Conservation (phyloP, 176 grass and related monocot genomes). For the Olyra latifolia region DNA sequence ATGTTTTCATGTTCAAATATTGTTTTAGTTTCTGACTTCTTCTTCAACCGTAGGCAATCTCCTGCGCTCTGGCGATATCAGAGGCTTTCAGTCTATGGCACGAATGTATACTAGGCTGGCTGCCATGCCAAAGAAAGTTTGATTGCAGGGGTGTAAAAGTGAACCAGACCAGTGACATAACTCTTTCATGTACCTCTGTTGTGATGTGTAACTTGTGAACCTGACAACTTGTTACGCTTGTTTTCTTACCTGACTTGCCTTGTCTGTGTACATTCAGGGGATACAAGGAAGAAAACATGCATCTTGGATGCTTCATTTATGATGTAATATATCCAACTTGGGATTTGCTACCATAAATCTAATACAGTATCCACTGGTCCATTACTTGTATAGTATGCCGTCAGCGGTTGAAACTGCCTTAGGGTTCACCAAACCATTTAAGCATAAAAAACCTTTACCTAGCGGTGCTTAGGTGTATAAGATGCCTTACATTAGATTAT, state of each 20-base stretch:
- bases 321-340: slow-evolving; percentile 12
- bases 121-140: slow-evolving; percentile 76
- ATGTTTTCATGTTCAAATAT: background rate
- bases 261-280: background rate
- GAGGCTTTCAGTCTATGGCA: slow-evolving; percentile 83
- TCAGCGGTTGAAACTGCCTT: background rate
- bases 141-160: background rate
- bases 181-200: background rate
- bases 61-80: slow-evolving; percentile 68
- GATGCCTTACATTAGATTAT: background rate
- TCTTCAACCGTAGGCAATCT: slow-evolving; percentile 61
- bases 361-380: background rate
- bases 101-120: slow-evolving; percentile 80
- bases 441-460: no score
- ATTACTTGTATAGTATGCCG: background rate
- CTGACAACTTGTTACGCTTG: background rate
- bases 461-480: no score
- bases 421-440: no score
- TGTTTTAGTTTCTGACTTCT: background rate
- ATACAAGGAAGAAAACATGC: background rate
- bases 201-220: background rate
- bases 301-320: background rate
- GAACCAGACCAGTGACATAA: background rate
- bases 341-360: background rate
- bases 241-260: background rate